Evolutionary conservation across 139 green algal species (phyloP).

Genomic region (Edaphochlamys debaryana): DNA sequence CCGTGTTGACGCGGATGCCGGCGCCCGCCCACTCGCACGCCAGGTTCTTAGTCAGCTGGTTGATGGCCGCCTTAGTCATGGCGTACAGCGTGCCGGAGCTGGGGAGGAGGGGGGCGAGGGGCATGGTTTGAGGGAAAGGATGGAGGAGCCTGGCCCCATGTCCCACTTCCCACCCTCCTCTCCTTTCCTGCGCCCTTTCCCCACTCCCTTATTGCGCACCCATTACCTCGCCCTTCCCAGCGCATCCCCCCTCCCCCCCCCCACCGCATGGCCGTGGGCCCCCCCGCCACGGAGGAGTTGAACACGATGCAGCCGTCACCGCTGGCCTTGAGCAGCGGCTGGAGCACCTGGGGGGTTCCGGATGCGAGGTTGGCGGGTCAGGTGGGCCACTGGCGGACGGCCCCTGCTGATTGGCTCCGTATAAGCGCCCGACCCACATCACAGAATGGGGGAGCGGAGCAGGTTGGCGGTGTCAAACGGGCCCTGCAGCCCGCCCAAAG

Average conservation of each 20-base stretch:
- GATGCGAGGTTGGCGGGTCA: no score
- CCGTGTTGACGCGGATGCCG: constrained; percentile 84
- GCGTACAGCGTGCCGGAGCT: constrained; percentile 80
- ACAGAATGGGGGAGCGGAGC: no score
- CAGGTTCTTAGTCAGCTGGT: constrained; percentile 85
- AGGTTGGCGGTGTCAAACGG: no score
- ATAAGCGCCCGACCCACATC: no score
- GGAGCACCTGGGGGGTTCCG: constrained; percentile 26
- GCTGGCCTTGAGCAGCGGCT: constrained; percentile 57
- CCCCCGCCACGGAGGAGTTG: constrained; percentile 88
- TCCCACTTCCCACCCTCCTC: no score
- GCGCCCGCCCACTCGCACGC: constrained; percentile 88
- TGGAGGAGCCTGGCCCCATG: no score
- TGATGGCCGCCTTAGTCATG: constrained; percentile 93
- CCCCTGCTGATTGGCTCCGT: no score
- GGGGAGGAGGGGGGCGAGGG: neutral
- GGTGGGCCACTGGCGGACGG: no score
- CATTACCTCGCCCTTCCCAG: neutral
- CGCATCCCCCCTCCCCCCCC: neutral
- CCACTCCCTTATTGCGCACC: constrained; percentile 5
- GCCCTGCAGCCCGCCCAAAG: no score
- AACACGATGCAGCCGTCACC: constrained; percentile 73
- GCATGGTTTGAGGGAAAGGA: no score
- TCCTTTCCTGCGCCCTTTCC: no score
- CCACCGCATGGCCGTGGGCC: constrained; percentile 74